Evolutionary conservation across 352 stramenopile genomes (phyloP).

Genomic region (Plasmopara halstedii): DNA sequence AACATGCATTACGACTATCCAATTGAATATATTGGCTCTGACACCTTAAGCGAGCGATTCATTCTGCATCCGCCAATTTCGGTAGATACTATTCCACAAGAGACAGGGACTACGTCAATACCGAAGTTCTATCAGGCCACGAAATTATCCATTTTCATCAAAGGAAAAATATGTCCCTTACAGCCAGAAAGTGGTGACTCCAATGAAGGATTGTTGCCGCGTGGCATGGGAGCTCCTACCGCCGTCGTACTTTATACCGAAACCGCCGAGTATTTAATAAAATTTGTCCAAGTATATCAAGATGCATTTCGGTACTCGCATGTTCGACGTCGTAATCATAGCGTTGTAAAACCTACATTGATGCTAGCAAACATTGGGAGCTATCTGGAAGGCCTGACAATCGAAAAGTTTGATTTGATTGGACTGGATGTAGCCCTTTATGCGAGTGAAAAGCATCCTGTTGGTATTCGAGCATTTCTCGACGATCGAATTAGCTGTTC

Average conservation of each 20-base stretch:
- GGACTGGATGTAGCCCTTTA: constrained; percentile 67
- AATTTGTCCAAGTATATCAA: constrained; percentile 42
- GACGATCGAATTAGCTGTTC: constrained; percentile 48
- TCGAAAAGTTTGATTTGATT: constrained; percentile 55
- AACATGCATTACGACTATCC: constrained; percentile 44
- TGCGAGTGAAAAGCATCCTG: constrained; percentile 52
- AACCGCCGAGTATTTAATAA: constrained; percentile 68
- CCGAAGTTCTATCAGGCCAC: constrained; percentile 27
- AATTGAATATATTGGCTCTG: constrained; percentile 22
- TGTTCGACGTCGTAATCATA: constrained; percentile 8
- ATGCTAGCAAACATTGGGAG: constrained; percentile 7
- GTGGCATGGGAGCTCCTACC: constrained; percentile 45
- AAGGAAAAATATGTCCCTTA: constrained; percentile 30
- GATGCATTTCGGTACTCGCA: constrained; percentile 23
- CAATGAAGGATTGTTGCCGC: constrained; percentile 31
- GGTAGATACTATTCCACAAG: not conserved
- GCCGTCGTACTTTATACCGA: constrained; percentile 69
- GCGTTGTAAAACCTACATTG: not conserved
- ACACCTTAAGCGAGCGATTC: constrained; percentile 8
- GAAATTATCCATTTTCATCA: constrained; percentile 34
- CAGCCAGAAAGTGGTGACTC: constrained; percentile 6
- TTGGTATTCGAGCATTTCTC: constrained; percentile 62
- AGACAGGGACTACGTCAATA: constrained; percentile 6
- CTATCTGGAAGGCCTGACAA: constrained; percentile 33
- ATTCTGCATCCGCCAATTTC: not conserved